Conservation (phyloP, 345 rosid genomes). For the Euphorbia tirucalli region DNA sequence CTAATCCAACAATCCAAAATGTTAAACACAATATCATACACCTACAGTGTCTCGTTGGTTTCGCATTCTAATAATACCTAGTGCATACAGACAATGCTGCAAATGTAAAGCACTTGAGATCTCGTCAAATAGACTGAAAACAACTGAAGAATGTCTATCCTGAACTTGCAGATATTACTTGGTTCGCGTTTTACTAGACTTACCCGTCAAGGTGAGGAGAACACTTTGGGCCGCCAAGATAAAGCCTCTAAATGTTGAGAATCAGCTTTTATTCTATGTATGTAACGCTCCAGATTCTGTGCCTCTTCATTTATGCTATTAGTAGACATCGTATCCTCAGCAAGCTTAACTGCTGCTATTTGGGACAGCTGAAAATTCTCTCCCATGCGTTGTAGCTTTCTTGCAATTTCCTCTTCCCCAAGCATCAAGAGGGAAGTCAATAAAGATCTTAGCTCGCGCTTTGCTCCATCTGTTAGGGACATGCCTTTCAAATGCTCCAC, state of each 20-base stretch:
- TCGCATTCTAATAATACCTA: background rate
- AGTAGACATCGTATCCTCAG: conserved; percentile 60
- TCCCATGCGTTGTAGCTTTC: conserved; percentile 60
- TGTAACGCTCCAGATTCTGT: conserved; percentile 53
- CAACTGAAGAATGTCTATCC: background rate
- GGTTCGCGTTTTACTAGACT: background rate
- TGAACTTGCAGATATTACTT: background rate
- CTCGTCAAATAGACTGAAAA: background rate
- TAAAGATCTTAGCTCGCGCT: conserved; percentile 74
- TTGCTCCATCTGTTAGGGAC: conserved; percentile 66
- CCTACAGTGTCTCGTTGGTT: background rate
- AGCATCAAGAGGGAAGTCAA: conserved; percentile 69
- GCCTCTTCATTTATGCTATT: conserved; percentile 55
- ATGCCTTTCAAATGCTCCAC: conserved; percentile 91
- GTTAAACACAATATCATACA: too few species aligned
- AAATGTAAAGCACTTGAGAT: background rate
- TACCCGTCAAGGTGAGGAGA: conserved; percentile 48
- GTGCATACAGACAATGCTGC: background rate
- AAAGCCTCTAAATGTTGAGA: conserved; percentile 46
- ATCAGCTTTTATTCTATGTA: conserved; percentile 39
- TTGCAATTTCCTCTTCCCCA: conserved; percentile 61
- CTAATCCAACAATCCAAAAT: background rate
- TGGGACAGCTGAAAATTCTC: conserved; percentile 79
- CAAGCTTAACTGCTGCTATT: conserved; percentile 73
- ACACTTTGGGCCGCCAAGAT: conserved; percentile 73